phyloP scores from a whole-genome alignment of 805 yeast species.

The Candida maltosa region DNA sequence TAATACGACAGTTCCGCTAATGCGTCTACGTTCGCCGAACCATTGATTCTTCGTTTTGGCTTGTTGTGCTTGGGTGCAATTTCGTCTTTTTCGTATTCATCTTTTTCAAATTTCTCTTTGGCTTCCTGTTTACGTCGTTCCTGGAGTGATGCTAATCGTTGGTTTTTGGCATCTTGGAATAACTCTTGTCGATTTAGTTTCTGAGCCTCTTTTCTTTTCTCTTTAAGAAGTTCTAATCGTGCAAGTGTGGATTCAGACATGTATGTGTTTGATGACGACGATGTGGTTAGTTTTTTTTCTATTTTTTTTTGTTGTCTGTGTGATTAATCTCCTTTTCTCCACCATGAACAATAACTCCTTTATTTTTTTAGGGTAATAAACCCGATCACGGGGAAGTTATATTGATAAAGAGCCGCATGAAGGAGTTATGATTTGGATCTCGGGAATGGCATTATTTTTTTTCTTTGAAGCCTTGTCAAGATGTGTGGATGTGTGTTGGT shows the following conservation, averaged over 20 bases:
- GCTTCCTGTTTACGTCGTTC: conserved; percentile 28
- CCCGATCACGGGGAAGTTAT: no score
- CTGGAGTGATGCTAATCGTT: conserved; percentile 11
- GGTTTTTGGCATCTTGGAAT: conserved; percentile 13
- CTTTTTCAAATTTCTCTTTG: conserved; percentile 1
- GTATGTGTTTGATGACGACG: no score
- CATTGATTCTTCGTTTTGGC: conserved; percentile 25
- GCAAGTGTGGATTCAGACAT: conserved; percentile 4
- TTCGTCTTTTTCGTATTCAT: conserved; percentile 52
- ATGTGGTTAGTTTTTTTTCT: no score
- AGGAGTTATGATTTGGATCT: no score
- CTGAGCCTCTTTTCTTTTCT: conserved; percentile 14
- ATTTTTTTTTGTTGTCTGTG: no score
- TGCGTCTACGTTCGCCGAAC: conserved; percentile 48
- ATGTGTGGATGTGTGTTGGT: no score
- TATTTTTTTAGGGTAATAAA: no score
- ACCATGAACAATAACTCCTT: no score
- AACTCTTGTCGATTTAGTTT: conserved; percentile 16
- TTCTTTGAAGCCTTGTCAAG: no score
- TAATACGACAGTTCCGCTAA: conserved; percentile 61
- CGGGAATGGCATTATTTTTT: no score
- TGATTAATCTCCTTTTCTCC: no score
- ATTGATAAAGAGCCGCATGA: no score
- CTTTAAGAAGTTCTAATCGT: conserved; percentile 13
- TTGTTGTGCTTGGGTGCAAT: conserved; percentile 59